Evolutionary conservation across 225 moss, liverwort and hornwort genomes (phyloP).

Genomic region (Antitrichia curtipendula): DNA sequence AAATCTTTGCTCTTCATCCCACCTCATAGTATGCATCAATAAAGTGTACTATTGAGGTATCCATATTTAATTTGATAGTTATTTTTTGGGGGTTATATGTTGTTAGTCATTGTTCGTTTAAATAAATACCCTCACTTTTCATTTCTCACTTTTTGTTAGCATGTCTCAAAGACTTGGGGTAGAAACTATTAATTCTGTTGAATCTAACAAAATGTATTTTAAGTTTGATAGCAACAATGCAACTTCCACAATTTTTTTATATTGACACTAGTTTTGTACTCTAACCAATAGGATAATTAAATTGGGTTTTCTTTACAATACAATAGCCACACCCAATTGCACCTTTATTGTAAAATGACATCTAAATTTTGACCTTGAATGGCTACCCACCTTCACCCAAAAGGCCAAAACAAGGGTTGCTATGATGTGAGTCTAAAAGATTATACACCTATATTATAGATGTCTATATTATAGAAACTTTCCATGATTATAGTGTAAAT

Average conservation of each 20-base stretch:
- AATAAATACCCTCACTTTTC: neutral
- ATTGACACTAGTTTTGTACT: neutral
- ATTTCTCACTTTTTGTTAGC: neutral
- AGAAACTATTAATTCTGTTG: neutral
- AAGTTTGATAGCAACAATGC: neutral
- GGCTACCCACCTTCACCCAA: neutral
- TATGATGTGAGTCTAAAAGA: too few species aligned
- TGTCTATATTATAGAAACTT: too few species aligned
- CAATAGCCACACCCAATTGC: neutral
- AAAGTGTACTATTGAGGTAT: neutral
- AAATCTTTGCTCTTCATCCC: neutral
- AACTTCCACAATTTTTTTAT: neutral
- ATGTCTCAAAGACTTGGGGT: too few species aligned
- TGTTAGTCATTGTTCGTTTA: neutral
- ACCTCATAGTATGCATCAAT: neutral
- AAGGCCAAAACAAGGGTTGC: too few species aligned
- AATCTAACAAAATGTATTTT: fast-evolving
- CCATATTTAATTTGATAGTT: neutral
- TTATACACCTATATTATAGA: too few species aligned
- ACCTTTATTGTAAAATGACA: fast-evolving
- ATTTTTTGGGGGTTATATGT: fast-evolving
- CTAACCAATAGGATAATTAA: too few species aligned
- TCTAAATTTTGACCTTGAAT: too few species aligned
- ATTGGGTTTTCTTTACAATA: fast-evolving
- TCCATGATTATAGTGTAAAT: too few species aligned